These are phyloP conservation scores for Chenopodium suecicum DNA, from an alignment of 148 eudicot species.

Conservation along the genomic window DNA sequence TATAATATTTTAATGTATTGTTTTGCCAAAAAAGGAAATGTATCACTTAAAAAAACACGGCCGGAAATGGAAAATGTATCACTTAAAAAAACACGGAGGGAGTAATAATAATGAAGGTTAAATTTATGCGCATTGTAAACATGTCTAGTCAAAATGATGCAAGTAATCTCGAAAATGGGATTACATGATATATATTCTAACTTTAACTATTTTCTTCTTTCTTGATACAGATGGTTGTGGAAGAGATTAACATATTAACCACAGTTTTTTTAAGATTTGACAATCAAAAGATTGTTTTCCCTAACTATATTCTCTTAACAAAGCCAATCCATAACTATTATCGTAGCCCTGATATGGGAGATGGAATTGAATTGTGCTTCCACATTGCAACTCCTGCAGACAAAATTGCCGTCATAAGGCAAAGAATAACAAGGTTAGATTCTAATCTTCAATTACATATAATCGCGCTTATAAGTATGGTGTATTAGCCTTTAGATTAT, in stretches of 20 bases:
- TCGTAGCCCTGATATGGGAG: conserved; percentile 90
- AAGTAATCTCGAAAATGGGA: background rate
- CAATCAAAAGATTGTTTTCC: conserved; percentile 62
- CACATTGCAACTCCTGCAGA: conserved; percentile 75
- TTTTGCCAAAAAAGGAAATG: too few species aligned
- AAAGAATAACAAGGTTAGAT: conserved; percentile 54
- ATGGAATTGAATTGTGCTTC: conserved; percentile 58
- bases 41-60: too few species aligned
- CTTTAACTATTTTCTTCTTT: background rate
- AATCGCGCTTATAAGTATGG: too few species aligned
- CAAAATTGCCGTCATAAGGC: conserved; percentile 60
- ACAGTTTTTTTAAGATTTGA: conserved; percentile 69
- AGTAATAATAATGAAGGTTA: too few species aligned
- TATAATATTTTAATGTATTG: too few species aligned
- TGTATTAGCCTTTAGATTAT: too few species aligned
- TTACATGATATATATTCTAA: background rate
- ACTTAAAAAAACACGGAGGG: too few species aligned
- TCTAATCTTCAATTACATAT: too few species aligned
- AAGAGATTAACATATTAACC: conserved; percentile 80
- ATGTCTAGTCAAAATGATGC: background rate
- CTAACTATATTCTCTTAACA: conserved; percentile 55
- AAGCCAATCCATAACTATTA: conserved; percentile 63
- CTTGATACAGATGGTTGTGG: conserved; percentile 62
- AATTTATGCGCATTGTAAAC: too few species aligned
- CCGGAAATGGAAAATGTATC: too few species aligned